Conservation (phyloP, 1,139 yeast species). For the Pichia sp. region DNA sequence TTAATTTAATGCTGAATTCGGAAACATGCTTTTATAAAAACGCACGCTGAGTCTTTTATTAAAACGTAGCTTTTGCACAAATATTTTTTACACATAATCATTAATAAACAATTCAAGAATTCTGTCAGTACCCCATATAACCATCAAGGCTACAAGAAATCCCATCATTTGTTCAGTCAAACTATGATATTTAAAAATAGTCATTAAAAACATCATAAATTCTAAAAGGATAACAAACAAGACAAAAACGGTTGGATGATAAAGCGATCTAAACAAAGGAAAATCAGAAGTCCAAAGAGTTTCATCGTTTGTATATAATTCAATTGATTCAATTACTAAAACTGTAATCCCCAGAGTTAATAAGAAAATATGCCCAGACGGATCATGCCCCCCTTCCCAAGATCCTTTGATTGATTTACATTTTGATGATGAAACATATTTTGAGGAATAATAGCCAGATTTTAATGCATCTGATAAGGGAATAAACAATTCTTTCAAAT, state of each 20-base stretch:
- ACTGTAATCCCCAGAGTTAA: conserved; percentile 67
- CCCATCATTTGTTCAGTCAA: conserved; percentile 68
- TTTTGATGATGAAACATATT: conserved; percentile 24
- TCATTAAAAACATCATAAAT: conserved; percentile 86
- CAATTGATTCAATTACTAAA: conserved; percentile 56
- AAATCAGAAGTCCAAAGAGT: conserved; percentile 8
- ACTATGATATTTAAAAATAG: conserved; percentile 81
- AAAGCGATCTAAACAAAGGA: conserved; percentile 18
- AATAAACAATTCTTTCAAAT: conserved; percentile 10
- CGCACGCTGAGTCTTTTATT: background rate
- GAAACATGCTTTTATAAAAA: background rate
- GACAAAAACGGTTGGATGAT: conserved; percentile 41
- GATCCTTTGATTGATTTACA: conserved; percentile 62
- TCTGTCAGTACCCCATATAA: conserved; percentile 3
- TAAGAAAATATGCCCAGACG: conserved; percentile 88
- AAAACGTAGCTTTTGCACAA: background rate
- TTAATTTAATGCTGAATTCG: background rate
- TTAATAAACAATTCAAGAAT: background rate
- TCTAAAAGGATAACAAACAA: conserved; percentile 49
- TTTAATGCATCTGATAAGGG: background rate
- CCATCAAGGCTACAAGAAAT: conserved; percentile 42
- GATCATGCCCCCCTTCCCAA: conserved; percentile 95
- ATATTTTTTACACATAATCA: background rate
- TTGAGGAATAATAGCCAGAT: conserved; percentile 14
- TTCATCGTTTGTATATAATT: conserved; percentile 14